These are phyloP conservation scores for Cornus suecica DNA, from an alignment of 148 eudicot species.

Conservation along the genomic window DNA sequence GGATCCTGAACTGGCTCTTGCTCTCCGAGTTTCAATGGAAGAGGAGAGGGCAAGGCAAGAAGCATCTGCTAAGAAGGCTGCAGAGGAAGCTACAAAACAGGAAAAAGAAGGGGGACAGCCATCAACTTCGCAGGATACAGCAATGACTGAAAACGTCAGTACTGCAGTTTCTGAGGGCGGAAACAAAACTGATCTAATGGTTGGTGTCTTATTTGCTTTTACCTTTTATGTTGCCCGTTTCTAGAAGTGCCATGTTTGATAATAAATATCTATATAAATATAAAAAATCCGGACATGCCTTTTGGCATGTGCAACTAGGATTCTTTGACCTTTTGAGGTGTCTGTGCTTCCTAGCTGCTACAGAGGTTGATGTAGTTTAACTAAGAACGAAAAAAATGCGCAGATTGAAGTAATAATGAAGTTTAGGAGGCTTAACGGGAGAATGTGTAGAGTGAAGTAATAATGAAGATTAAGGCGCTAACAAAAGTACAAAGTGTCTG, in stretches of 20 bases:
- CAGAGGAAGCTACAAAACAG: constrained; percentile 68
- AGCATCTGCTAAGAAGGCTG: constrained; percentile 97
- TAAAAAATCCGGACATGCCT: too few species aligned
- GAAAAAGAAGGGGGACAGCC: constrained; percentile 60
- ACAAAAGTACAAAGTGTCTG: too few species aligned
- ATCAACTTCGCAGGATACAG: constrained; percentile 72
- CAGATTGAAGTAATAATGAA: neutral
- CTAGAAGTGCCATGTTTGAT: neutral
- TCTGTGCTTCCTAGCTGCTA: too few species aligned
- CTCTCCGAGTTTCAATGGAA: constrained; percentile 97
- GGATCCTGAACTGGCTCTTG: constrained; percentile 98
- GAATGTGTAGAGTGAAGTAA: neutral
- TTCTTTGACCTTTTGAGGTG: too few species aligned
- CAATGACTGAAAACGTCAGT: constrained; percentile 72
- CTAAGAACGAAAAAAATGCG: neutral
- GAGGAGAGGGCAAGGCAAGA: constrained; percentile 99
- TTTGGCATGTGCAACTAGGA: too few species aligned
- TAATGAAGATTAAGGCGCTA: neutral
- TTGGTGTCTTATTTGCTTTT: constrained; percentile 15
- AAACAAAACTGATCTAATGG: constrained; percentile 62
- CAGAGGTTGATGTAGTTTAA: neutral
- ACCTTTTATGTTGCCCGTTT: neutral
- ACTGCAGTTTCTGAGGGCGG: constrained; percentile 56
- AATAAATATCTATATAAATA: neutral
- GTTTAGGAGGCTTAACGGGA: neutral